Evolutionary conservation across 2,329 filamentous ascomycete genomes (phyloP).

Genomic region (Colletotrichum orchidophilum): DNA sequence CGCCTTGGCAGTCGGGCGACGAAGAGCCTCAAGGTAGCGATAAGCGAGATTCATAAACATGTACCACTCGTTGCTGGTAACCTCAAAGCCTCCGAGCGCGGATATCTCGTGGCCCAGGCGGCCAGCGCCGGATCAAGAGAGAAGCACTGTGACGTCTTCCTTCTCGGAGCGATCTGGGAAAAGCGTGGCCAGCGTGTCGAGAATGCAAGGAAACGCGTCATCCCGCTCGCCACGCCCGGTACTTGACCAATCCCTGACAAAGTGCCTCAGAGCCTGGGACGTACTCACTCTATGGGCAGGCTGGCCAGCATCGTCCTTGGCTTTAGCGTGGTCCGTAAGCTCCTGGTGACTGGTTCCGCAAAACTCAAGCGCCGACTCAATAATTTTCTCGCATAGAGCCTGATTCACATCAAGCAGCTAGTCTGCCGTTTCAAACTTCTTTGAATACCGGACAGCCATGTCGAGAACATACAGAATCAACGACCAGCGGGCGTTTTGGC

Average conservation of each 20-base stretch:
- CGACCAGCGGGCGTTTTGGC: not conserved
- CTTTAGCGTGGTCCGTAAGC: constrained; percentile 52
- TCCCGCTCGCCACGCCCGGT: constrained; percentile 57
- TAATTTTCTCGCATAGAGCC: constrained; percentile 55
- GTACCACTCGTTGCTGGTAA: constrained; percentile 67
- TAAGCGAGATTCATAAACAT: constrained; percentile 66
- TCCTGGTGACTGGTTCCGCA: constrained; percentile 56
- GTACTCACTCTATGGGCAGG: constrained; percentile 57
- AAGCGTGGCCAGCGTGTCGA: constrained; percentile 43
- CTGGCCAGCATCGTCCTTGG: constrained; percentile 47
- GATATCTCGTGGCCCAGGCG: constrained; percentile 62
- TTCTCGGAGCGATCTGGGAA: constrained; percentile 39
- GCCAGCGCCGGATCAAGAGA: constrained; percentile 64
- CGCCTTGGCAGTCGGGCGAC: constrained; percentile 36
- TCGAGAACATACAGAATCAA: constrained; percentile 55
- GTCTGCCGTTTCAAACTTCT: constrained; percentile 58
- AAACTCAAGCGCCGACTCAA: constrained; percentile 53
- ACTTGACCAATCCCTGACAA: constrained; percentile 64
- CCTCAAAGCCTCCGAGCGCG: constrained; percentile 55
- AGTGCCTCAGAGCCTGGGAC: constrained; percentile 64
- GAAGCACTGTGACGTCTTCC: constrained; percentile 48
- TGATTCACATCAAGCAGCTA: constrained; percentile 55
- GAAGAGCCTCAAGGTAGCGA: constrained; percentile 53
- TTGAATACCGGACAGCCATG: constrained; percentile 64
- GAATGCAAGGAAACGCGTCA: constrained; percentile 51